Conservation (phyloP, 2,329 filamentous ascomycete genomes). For the Exophiala lecanii-corni region DNA sequence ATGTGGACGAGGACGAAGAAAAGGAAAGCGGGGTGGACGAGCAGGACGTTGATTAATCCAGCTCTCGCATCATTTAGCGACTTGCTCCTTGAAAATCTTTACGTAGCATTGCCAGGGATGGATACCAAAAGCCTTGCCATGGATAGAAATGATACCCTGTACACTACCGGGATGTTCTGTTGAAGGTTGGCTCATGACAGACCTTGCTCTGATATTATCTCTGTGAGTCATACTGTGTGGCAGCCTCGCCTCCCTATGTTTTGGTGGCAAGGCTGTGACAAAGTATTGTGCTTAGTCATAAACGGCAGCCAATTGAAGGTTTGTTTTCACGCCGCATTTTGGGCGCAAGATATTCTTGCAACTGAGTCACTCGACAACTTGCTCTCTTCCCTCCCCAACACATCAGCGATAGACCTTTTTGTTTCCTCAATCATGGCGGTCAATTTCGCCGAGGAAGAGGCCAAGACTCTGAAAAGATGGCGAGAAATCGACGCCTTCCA, state of each 20-base stretch:
- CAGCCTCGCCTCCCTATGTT: too few relatives aligned
- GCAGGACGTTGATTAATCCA: constrained; percentile 24
- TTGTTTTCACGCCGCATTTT: too few relatives aligned
- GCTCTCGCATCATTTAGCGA: not conserved
- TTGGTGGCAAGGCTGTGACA: too few relatives aligned
- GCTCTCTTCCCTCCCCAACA: not conserved
- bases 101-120: not conserved
- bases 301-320: not conserved
- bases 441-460: constrained; percentile 88
- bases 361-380: too few relatives aligned
- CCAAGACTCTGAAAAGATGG: constrained; percentile 79
- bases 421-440: constrained; percentile 66
- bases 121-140: not conserved
- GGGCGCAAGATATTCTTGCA: too few relatives aligned
- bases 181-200: too few relatives aligned
- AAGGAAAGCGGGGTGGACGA: constrained; percentile 21
- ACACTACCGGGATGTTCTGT: too few relatives aligned
- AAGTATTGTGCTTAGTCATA: not conserved
- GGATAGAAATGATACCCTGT: constrained; percentile 1
- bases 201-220: too few relatives aligned
- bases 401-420: not conserved
- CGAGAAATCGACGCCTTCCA: constrained; percentile 88
- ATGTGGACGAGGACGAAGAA: constrained; percentile 47
- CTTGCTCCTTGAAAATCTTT: not conserved
- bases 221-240: too few relatives aligned